These are phyloP conservation scores for Lichenothelia convexa DNA, from an alignment of 495 filamentous ascomycete genomes.

Conservation along the genomic window DNA sequence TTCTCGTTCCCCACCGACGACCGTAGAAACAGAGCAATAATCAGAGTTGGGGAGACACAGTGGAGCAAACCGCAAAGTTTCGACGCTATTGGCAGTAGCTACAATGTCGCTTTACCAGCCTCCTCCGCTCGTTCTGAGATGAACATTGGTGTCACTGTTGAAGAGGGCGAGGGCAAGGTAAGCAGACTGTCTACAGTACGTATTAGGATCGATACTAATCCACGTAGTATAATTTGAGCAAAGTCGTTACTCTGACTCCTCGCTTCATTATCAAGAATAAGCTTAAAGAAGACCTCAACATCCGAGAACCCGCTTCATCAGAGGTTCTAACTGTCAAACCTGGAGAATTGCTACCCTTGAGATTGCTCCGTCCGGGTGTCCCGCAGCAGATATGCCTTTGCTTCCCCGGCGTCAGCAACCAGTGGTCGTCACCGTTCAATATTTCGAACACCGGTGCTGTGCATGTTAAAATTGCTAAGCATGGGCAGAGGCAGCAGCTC, in stretches of 20 bases:
- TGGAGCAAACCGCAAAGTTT: conserved; percentile 98
- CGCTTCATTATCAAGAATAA: conserved; percentile 91
- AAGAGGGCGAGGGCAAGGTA: conserved; percentile 73
- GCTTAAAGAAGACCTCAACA: conserved; percentile 66
- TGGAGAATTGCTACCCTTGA: conserved; percentile 60
- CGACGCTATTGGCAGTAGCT: conserved; percentile 88
- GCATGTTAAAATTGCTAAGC: conserved; percentile 83
- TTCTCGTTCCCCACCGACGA: conserved; percentile 83
- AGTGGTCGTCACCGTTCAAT: conserved; percentile 96
- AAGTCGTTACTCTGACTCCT: conserved; percentile 83
- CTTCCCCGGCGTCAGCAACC: conserved; percentile 88
- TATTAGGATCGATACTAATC: background rate
- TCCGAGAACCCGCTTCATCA: conserved; percentile 78
- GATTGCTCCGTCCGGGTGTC: conserved; percentile 61
- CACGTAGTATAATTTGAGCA: conserved; percentile 66
- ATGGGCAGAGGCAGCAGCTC: conserved; percentile 71
- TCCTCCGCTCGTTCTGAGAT: conserved; percentile 55
- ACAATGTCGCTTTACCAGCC: conserved; percentile 67
- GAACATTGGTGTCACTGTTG: conserved; percentile 73
- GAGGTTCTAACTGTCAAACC: conserved; percentile 57
- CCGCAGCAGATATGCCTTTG: conserved; percentile 83
- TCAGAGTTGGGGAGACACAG: conserved; percentile 71
- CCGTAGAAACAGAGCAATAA: conserved; percentile 65
- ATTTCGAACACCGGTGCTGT: conserved; percentile 83
- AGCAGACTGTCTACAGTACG: background rate